phyloP scores from a whole-genome alignment of 345 rosid species.

The Microthlaspi erraticum region DNA sequence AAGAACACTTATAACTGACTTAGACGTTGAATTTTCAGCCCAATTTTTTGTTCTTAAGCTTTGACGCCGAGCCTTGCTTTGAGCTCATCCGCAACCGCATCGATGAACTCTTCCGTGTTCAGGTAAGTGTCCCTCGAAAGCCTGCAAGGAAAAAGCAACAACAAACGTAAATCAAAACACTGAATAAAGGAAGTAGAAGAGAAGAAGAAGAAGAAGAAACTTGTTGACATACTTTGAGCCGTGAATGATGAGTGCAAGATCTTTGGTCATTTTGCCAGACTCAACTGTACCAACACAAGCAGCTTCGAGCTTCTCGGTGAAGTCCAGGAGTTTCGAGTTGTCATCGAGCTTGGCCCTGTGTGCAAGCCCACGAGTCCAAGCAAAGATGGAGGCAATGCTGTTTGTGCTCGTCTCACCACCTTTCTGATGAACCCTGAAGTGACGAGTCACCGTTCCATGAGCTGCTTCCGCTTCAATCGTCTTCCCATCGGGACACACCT shows the following conservation, averaged over 20 bases:
- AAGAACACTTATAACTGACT: not conserved
- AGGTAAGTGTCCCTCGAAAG: conserved; percentile 72
- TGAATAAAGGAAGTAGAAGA: not conserved
- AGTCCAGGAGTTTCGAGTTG: conserved; percentile 77
- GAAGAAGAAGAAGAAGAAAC: not conserved
- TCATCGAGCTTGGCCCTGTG: conserved; percentile 97
- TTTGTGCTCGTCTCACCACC: conserved; percentile 99
- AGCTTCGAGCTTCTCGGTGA: conserved; percentile 89
- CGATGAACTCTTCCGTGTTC: conserved; percentile 96
- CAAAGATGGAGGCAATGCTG: conserved; percentile 98
- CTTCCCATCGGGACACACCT: conserved; percentile 99
- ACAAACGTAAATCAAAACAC: conserved; percentile 1
- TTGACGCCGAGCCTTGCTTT: conserved; percentile 56
- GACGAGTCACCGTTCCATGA: conserved; percentile 96
- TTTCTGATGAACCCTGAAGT: conserved; percentile 96
- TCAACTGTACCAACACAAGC: conserved; percentile 89
- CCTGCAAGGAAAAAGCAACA: conserved; percentile 46
- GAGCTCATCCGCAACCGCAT: conserved; percentile 86
- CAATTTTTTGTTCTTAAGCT: conserved; percentile 38
- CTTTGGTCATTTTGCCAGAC: conserved; percentile 98
- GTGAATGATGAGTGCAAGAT: conserved; percentile 88
- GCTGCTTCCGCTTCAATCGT: conserved; percentile 99
- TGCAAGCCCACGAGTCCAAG: conserved; percentile 98
- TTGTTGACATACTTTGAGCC: conserved; percentile 66
- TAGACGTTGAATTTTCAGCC: not conserved